Percentiles rank a stretch among this genome's conserved stretches.
Conservation (phyloP, 805 yeast species). For the Myxozyma udenii region DNA sequence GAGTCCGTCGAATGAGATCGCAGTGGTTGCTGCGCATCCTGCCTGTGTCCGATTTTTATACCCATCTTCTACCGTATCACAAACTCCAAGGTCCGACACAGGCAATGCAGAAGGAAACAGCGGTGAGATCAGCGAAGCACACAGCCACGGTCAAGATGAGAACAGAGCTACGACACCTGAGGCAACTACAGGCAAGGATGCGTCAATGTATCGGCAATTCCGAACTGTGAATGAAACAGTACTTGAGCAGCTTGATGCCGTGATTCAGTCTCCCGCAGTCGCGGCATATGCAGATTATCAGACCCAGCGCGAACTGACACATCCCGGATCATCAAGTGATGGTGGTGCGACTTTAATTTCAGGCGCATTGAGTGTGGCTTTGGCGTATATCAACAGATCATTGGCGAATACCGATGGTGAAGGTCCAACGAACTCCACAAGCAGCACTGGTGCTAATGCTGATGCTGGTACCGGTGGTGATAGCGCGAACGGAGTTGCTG, state of each 20-base stretch:
- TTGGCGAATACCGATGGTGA: slow-evolving; percentile 1
- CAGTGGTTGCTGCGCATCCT: slow-evolving; percentile 73
- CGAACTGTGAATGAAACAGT: slow-evolving; percentile 73
- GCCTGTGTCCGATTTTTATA: slow-evolving; percentile 65
- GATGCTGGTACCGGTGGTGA: not conserved
- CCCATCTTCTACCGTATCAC: slow-evolving; percentile 44
- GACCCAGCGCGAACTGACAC: not conserved
- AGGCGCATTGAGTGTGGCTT: slow-evolving; percentile 78
- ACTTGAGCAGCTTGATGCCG: slow-evolving; percentile 52
- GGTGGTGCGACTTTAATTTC: slow-evolving; percentile 50
- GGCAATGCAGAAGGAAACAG: slow-evolving; percentile 1
- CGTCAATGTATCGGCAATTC: slow-evolving; percentile 78
- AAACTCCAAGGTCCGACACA: not conserved
- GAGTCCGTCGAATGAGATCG: slow-evolving; percentile 78
- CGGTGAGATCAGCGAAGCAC: not conserved
- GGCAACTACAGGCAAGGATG: slow-evolving; percentile 38
- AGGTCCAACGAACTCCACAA: too few relatives aligned
- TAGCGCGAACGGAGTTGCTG: not conserved
- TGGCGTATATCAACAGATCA: slow-evolving; percentile 65
- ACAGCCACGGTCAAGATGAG: not conserved
- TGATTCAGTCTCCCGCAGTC: slow-evolving; percentile 41
- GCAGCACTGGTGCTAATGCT: not conserved
- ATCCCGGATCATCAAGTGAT: too few relatives aligned
- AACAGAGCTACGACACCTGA: not conserved
- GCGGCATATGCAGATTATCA: not conserved